Percentiles rank a stretch among this genome's conserved stretches.
phyloP scores from a whole-genome alignment of 129 eudicot species.

The Cynara cardunculus region DNA sequence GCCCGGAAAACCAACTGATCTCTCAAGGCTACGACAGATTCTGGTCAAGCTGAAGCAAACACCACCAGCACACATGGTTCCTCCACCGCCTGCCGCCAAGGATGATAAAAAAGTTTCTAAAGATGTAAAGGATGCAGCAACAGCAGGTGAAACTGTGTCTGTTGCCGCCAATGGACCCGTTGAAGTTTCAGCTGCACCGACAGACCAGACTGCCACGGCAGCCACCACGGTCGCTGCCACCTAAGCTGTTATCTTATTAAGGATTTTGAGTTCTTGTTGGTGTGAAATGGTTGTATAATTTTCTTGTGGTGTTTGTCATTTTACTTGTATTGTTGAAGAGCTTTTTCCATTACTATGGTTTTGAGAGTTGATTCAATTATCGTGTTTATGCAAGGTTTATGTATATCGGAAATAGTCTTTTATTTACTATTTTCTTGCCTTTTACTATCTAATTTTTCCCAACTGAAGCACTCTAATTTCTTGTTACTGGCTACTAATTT shows the following conservation, averaged over 20 bases:
- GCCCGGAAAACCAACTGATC: conserved; percentile 92
- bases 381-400: background rate
- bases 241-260: background rate
- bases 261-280: background rate
- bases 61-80: conserved; percentile 80
- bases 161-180: conserved; percentile 7
- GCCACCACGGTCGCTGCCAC: background rate
- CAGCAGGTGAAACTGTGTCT: conserved; percentile 19
- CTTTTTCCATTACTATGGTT: background rate
- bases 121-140: conserved; percentile 31
- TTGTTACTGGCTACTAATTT: no score
- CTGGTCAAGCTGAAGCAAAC: conserved; percentile 74
- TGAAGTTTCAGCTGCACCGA: background rate
- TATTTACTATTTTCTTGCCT: no score
- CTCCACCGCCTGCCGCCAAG: conserved; percentile 46
- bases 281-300: conserved; percentile 25
- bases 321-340: conserved; percentile 16
- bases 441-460: no score
- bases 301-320: conserved; percentile 6
- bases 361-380: conserved; percentile 20
- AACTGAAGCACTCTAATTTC: no score
- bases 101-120: conserved; percentile 38
- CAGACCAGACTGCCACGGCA: background rate
- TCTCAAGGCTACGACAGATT: conserved; percentile 78
- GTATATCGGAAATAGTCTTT: no score